These are phyloP conservation scores for Ceratobasidium sp. DNA, from an alignment of 1,284 basidiomycete species.

Conservation along the genomic window DNA sequence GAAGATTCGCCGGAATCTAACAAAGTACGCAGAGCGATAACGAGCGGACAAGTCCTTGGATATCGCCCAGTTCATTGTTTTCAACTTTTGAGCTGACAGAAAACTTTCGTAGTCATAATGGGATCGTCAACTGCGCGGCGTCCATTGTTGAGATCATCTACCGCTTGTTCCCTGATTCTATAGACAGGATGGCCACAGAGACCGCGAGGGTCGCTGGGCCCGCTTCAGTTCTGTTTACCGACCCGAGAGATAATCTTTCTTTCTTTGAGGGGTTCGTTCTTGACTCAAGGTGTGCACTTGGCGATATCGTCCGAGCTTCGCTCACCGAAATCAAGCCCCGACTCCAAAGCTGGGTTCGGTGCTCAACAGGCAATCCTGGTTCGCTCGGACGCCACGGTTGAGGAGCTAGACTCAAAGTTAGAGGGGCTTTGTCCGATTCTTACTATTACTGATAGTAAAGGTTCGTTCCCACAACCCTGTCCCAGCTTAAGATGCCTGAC, in stretches of 20 bases:
- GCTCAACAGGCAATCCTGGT: constrained; percentile 64
- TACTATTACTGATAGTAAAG: constrained; percentile 19
- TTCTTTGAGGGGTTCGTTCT: not conserved
- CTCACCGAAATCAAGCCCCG: not conserved
- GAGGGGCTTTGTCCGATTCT: constrained; percentile 71
- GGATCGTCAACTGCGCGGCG: constrained; percentile 46
- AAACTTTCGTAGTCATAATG: constrained; percentile 47
- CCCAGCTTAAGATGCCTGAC: no score
- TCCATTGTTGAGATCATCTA: constrained; percentile 41
- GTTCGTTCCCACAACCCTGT: no score
- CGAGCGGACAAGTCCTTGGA: not conserved
- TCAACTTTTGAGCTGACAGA: constrained; percentile 41
- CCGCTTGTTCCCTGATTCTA: constrained; percentile 42
- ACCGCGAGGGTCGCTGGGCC: constrained; percentile 31
- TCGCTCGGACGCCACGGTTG: constrained; percentile 65
- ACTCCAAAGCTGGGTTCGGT: not conserved
- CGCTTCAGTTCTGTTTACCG: constrained; percentile 7
- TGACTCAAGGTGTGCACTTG: not conserved
- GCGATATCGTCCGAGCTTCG: not conserved
- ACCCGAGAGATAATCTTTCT: not conserved
- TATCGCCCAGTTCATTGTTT: not conserved
- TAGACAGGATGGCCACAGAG: constrained; percentile 44
- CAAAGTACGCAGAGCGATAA: not conserved
- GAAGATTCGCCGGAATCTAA: not conserved
- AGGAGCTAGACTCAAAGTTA: constrained; percentile 57